Evolutionary conservation across 2,329 filamentous ascomycete species (phyloP).

Genomic region (Fusarium albidum): DNA sequence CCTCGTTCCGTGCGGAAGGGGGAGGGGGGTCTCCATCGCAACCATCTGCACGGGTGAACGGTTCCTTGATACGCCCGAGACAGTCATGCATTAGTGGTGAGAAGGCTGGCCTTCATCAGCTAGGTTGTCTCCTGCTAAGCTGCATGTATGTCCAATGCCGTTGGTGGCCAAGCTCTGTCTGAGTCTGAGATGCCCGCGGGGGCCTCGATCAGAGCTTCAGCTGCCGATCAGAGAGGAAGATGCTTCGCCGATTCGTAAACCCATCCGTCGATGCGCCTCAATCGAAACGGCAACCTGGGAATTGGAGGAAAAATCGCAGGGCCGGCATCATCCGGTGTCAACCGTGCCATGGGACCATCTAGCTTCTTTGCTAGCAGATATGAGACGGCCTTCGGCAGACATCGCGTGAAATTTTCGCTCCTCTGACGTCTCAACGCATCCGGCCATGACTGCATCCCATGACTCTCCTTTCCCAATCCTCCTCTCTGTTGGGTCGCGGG

Average conservation of each 20-base stretch:
- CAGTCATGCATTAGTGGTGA: background rate
- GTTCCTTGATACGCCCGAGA: conserved; percentile 2
- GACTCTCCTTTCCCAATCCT: conserved; percentile 10
- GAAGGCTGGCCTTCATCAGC: conserved; percentile 8
- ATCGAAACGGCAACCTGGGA: conserved; percentile 15
- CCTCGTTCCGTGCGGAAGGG: conserved; percentile 6
- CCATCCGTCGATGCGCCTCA: conserved; percentile 19
- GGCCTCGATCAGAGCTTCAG: background rate
- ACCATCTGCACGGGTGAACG: background rate
- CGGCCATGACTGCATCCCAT: conserved; percentile 21
- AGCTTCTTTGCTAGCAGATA: conserved; percentile 8
- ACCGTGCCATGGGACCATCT: conserved; percentile 13
- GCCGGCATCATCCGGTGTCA: conserved; percentile 21
- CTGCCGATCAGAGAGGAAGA: background rate
- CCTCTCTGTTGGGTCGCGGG: conserved; percentile 20
- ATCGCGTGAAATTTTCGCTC: conserved; percentile 3
- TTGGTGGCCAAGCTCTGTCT: background rate
- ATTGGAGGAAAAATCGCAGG: conserved; percentile 16
- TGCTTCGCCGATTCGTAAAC: conserved; percentile 17
- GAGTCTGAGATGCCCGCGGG: background rate
- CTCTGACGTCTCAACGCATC: conserved; percentile 17
- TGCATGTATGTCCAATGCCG: background rate
- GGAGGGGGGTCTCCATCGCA: background rate
- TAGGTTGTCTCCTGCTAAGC: conserved; percentile 19
- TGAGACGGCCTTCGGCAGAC: conserved; percentile 1